phyloP scores from a whole-genome alignment of 441 rosid species.

The Corymbia citriodora region DNA sequence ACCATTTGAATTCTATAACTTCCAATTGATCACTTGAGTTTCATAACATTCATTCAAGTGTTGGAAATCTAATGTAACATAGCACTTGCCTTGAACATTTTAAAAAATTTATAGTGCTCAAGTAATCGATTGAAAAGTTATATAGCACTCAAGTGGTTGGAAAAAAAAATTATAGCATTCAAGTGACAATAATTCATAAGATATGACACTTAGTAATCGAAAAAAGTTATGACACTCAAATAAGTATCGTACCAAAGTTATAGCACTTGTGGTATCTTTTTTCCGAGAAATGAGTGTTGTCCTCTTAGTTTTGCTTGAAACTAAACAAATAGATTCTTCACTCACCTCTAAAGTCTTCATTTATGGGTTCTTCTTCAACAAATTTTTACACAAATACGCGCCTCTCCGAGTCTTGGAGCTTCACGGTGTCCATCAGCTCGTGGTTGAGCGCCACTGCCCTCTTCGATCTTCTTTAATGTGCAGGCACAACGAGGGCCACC shows the following conservation, averaged over 20 bases:
- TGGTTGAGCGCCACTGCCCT: fast-evolving
- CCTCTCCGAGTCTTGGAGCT: background rate
- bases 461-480: background rate
- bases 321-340: background rate
- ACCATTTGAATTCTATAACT: too few relatives aligned
- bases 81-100: background rate
- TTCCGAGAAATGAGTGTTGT: background rate
- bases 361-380: background rate
- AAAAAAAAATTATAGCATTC: too few relatives aligned
- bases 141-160: too few relatives aligned
- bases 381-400: fast-evolving
- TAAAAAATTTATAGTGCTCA: too few relatives aligned
- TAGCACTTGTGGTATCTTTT: too few relatives aligned
- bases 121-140: too few relatives aligned
- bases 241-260: too few relatives aligned
- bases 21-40: background rate
- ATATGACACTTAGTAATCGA: too few relatives aligned
- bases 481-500: background rate
- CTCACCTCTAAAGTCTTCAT: background rate
- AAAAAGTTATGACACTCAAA: too few relatives aligned
- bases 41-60: background rate
- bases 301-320: background rate
- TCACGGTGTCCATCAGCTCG: background rate
- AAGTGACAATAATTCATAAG: too few relatives aligned
- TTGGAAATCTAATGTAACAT: too few relatives aligned